Percentiles rank a stretch among this genome's conserved stretches.
phyloP scores from a whole-genome alignment of 148 eudicot genomes.

The Salicornia ramosissima region DNA sequence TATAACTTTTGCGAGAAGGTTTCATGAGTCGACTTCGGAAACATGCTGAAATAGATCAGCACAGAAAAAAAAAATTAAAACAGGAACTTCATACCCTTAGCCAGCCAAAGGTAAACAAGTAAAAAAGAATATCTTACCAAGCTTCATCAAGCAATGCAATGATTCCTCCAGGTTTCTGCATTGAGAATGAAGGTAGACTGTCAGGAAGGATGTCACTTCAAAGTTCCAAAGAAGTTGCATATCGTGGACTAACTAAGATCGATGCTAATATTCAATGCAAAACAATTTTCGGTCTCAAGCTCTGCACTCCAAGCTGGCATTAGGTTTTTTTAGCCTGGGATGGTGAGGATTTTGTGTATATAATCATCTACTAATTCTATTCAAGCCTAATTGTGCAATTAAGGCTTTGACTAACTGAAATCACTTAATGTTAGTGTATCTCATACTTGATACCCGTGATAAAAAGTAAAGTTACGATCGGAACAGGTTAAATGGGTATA shows the following conservation, averaged over 20 bases:
- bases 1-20: constrained; percentile 92
- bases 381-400: no score
- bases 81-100: background rate
- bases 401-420: no score
- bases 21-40: constrained; percentile 96
- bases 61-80: constrained; percentile 12
- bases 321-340: background rate
- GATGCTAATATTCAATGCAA: constrained; percentile 3
- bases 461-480: background rate
- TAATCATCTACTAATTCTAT: background rate
- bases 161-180: constrained; percentile 99
- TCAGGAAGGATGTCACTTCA: constrained; percentile 5
- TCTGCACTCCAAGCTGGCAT: background rate
- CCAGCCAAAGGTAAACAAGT: background rate
- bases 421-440: background rate
- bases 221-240: background rate
- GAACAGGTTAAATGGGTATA: background rate
- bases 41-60: constrained; percentile 67
- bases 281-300: background rate
- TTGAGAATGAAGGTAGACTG: constrained; percentile 7
- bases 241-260: background rate
- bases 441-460: background rate
- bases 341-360: background rate
- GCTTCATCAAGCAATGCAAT: constrained; percentile 98
- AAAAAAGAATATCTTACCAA: constrained; percentile 46